Percentiles rank a stretch among this genome's conserved stretches.
phyloP scores from a whole-genome alignment of 164 flowering plant species.

The Echeveria elegans region DNA sequence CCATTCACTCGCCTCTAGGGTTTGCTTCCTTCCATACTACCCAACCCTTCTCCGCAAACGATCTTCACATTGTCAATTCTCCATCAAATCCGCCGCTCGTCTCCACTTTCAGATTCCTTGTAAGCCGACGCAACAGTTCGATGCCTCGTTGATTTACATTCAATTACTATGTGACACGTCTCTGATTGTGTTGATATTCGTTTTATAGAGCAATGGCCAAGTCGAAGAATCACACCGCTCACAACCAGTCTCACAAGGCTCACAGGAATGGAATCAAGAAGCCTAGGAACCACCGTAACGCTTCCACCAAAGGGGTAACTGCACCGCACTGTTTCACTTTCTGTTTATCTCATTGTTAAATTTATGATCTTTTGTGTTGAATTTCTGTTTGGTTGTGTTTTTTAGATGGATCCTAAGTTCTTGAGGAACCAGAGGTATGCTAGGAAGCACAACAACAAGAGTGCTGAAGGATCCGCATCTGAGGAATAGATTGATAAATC shows the following conservation, averaged over 20 bases:
- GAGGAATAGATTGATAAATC: conserved; percentile 6
- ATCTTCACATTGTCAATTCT: too few species aligned
- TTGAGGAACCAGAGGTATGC: conserved; percentile 5
- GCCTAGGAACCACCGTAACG: conserved; percentile 78
- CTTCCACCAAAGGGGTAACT: conserved; percentile 88
- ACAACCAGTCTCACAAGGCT: conserved; percentile 89
- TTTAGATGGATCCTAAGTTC: not conserved
- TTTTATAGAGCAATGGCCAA: conserved; percentile 53
- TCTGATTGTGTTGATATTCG: not conserved
- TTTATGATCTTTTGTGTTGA: not conserved
- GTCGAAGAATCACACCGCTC: conserved; percentile 99
- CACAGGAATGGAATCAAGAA: conserved; percentile 98
- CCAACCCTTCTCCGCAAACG: too few species aligned
- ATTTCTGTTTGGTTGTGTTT: not conserved
- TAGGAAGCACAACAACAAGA: conserved; percentile 2
- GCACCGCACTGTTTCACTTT: not conserved
- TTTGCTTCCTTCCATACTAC: too few species aligned
- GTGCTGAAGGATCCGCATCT: not conserved
- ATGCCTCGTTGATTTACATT: not conserved
- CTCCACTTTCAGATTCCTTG: too few species aligned
- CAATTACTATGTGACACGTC: not conserved
- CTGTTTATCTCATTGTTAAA: not conserved
- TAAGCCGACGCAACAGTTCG: too few species aligned
- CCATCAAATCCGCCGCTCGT: too few species aligned
- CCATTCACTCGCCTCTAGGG: too few species aligned